Evolutionary conservation across 2,329 filamentous ascomycete species (phyloP).

Genomic region (Cordyceps farinosa): DNA sequence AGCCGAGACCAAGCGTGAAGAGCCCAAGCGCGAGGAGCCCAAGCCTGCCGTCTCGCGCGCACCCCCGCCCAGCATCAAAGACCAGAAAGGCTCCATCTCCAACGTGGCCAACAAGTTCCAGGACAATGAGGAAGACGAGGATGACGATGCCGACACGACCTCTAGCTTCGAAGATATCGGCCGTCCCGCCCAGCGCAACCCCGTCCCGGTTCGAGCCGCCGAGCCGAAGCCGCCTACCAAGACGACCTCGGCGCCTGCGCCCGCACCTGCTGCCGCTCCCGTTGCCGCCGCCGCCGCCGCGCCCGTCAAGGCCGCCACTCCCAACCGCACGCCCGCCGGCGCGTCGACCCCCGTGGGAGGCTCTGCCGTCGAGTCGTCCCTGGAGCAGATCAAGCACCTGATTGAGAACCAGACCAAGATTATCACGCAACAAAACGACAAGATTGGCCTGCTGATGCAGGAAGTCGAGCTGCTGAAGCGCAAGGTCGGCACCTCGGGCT

Average conservation of each 20-base stretch:
- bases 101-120: conserved; percentile 83
- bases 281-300: conserved; percentile 16
- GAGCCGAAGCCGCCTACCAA: conserved; percentile 38
- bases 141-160: conserved; percentile 57
- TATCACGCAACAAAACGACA: conserved; percentile 71
- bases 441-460: conserved; percentile 64
- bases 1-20: conserved; percentile 33
- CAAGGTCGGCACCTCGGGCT: conserved; percentile 55
- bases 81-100: conserved; percentile 84
- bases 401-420: conserved; percentile 74
- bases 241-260: conserved; percentile 20
- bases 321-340: conserved; percentile 30
- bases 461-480: conserved; percentile 82
- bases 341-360: conserved; percentile 28
- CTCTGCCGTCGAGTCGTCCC: conserved; percentile 55
- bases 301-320: conserved; percentile 29
- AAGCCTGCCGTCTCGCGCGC: conserved; percentile 46
- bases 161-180: conserved; percentile 86
- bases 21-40: conserved; percentile 54
- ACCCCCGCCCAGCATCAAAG: conserved; percentile 67
- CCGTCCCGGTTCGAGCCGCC: conserved; percentile 31
- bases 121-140: conserved; percentile 63
- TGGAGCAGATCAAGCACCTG: conserved; percentile 73
- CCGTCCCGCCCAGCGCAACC: conserved; percentile 65
- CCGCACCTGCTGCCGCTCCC: conserved; percentile 22